These are phyloP conservation scores for Umbelopsis sp. DNA, from an alignment of 192 early-diverging fungal species.

Conservation along the genomic window DNA sequence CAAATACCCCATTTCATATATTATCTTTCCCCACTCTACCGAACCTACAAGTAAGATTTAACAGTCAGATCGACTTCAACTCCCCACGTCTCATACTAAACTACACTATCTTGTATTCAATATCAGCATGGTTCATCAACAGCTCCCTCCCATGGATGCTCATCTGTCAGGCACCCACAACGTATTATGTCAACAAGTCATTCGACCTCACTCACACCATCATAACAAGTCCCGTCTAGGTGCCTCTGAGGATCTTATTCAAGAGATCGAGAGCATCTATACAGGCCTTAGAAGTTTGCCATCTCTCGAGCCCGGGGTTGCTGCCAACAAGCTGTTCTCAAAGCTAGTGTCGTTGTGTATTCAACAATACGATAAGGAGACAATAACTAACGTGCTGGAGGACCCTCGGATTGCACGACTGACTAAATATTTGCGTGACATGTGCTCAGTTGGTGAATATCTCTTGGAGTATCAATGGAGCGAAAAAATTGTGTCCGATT, in stretches of 20 bases:
- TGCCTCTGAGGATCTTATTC: background rate
- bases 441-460: conserved; percentile 32
- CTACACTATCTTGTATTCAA: background rate
- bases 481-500: background rate
- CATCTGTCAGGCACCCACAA: background rate
- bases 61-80: background rate
- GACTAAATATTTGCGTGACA: background rate
- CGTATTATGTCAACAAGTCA: conserved; percentile 14
- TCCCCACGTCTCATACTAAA: background rate
- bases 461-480: conserved; percentile 27
- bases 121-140: conserved; percentile 13
- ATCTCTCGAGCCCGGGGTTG: conserved; percentile 5
- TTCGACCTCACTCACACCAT: background rate
- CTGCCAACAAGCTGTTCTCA: conserved; percentile 28
- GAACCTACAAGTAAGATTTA: too few species aligned
- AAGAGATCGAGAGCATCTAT: conserved; percentile 20
- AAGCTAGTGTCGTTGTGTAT: conserved; percentile 30
- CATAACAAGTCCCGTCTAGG: background rate
- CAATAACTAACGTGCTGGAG: background rate
- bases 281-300: background rate
- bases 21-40: too few species aligned
- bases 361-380: background rate
- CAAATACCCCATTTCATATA: too few species aligned
- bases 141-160: background rate
- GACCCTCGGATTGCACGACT: background rate